Evolutionary conservation across 1,284 basidiomycete species (phyloP).

Genomic region (Trametes sp.): DNA sequence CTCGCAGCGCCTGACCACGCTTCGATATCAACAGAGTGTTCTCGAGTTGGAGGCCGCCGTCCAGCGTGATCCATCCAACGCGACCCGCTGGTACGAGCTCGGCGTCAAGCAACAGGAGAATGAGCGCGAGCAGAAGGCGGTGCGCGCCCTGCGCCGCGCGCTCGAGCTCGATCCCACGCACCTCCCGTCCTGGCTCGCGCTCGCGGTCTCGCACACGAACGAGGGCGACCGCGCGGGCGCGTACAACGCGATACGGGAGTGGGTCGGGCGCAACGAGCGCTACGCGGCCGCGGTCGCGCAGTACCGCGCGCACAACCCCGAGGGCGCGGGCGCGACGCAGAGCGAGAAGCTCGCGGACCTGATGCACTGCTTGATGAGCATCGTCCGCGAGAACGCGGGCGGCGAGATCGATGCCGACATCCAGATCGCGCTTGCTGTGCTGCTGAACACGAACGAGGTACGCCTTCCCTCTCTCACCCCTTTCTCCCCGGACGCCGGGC

Average conservation of each 20-base stretch:
- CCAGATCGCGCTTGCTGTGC: slow-evolving; percentile 93
- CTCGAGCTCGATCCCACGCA: slow-evolving; percentile 82
- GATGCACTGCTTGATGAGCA: slow-evolving; percentile 71
- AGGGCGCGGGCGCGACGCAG: slow-evolving; percentile 43
- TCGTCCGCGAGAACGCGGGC: slow-evolving; percentile 62
- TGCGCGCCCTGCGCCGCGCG: slow-evolving; percentile 86
- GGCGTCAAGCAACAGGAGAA: slow-evolving; percentile 99
- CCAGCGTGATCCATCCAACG: slow-evolving; percentile 78
- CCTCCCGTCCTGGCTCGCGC: slow-evolving; percentile 88
- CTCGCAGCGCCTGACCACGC: slow-evolving; percentile 18
- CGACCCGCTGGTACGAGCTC: slow-evolving; percentile 88
- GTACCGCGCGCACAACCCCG: slow-evolving; percentile 48
- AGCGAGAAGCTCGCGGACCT: slow-evolving; percentile 56
- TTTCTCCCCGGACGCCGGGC: no score
- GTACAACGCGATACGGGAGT: slow-evolving; percentile 83
- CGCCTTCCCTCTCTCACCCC: no score
- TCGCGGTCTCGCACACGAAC: slow-evolving; percentile 94
- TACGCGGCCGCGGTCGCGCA: slow-evolving; percentile 60
- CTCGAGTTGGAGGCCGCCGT: slow-evolving; percentile 93
- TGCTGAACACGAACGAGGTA: slow-evolving; percentile 93
- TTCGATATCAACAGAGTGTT: slow-evolving; percentile 64
- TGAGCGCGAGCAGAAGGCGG: slow-evolving; percentile 92
- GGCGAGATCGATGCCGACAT: slow-evolving; percentile 89
- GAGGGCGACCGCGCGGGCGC: slow-evolving; percentile 81
- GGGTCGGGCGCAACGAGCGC: slow-evolving; percentile 71